Conservation (phyloP, 129 eudicot genomes). For the Mikania micrantha region DNA sequence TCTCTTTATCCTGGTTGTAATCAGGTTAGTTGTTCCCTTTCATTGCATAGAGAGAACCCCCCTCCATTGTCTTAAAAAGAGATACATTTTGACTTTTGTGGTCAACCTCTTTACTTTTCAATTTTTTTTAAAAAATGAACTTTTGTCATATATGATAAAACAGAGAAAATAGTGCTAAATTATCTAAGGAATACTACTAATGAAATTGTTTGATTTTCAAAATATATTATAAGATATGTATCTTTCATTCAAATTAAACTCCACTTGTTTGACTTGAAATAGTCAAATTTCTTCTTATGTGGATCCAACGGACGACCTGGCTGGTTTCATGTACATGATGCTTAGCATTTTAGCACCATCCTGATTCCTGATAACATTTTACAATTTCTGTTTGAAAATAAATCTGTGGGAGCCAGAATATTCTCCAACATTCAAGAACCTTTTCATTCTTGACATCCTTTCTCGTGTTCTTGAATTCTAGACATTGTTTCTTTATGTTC, state of each 20-base stretch:
- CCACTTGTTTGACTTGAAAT: constrained; percentile 6
- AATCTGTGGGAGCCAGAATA: constrained; percentile 38
- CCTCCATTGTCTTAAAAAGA: not conserved
- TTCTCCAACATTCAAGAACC: constrained; percentile 36
- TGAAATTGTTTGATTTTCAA: not conserved
- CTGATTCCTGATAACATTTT: constrained; percentile 26
- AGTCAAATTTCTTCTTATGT: not conserved
- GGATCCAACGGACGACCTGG: not conserved
- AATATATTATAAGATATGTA: not conserved
- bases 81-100: too few species aligned
- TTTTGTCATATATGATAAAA: too few species aligned
- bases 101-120: too few species aligned
- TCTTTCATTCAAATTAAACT: not conserved
- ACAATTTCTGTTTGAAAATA: constrained; percentile 30
- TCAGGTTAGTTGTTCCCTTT: constrained; percentile 43
- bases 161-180: not conserved
- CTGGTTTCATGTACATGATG: not conserved
- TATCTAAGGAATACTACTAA: not conserved
- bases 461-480: constrained; percentile 57
- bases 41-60: not conserved
- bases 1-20: constrained; percentile 55
- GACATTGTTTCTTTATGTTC: not conserved
- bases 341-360: not conserved
- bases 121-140: too few species aligned
- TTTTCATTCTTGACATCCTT: constrained; percentile 51